Percentiles rank a stretch among this genome's conserved stretches.
phyloP scores from a whole-genome alignment of 208 protist genomes.

The Crithidia thermophila region DNA sequence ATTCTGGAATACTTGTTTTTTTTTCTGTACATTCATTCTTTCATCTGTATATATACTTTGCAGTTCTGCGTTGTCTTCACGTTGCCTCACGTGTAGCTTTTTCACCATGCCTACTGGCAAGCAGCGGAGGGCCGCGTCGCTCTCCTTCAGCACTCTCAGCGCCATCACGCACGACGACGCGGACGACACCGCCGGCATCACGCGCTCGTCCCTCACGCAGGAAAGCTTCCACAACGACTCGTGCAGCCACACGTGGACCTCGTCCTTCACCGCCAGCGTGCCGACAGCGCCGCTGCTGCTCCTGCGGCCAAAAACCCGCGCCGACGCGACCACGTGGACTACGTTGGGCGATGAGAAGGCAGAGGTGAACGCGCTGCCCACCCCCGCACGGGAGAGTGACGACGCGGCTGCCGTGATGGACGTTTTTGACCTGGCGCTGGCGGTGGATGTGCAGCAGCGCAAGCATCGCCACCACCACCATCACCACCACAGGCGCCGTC shows the following conservation, averaged over 20 bases:
- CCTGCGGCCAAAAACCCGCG: background rate
- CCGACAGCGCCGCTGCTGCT: background rate
- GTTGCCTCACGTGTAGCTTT: no score
- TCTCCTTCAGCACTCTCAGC: constrained; percentile 12
- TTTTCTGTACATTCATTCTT: no score
- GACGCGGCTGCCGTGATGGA: constrained; percentile 10
- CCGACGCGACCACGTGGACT: background rate
- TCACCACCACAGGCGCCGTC: background rate
- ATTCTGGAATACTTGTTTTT: no score
- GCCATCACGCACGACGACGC: constrained; percentile 1
- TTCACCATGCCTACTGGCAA: background rate
- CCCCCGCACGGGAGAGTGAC: background rate
- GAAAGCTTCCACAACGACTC: constrained; percentile 14
- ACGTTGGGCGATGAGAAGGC: background rate
- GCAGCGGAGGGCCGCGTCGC: background rate
- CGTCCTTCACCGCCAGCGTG: constrained; percentile 3
- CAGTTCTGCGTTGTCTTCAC: no score
- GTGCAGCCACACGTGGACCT: constrained; percentile 9
- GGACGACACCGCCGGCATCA: constrained; percentile 19
- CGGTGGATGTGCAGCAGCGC: constrained; percentile 9
- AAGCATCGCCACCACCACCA: background rate
- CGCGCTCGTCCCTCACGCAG: constrained; percentile 20
- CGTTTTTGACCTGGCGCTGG: constrained; percentile 20
- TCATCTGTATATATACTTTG: no score
- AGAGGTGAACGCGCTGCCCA: background rate